These are phyloP conservation scores for Astrothelium macrocarpum DNA, from an alignment of 495 filamentous ascomycete species.

Conservation along the genomic window DNA sequence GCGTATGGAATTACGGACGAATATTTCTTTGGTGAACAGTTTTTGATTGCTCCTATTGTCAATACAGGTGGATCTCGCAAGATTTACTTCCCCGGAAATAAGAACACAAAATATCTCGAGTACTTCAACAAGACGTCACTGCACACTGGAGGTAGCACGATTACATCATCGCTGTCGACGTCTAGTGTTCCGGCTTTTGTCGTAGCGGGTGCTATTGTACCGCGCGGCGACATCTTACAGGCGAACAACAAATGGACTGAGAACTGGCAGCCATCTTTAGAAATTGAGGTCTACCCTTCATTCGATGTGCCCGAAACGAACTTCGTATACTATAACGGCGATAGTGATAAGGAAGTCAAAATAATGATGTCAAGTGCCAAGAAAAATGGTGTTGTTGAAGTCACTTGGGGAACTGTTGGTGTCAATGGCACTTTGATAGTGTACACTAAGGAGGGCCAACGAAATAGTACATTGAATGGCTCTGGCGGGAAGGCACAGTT, in stretches of 20 bases:
- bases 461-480: background rate
- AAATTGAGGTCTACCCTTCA: slow-evolving; percentile 25
- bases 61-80: slow-evolving; percentile 17
- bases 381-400: background rate
- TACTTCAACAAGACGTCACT: slow-evolving; percentile 23
- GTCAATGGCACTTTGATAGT: background rate
- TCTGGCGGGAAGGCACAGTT: background rate
- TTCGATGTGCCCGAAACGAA: background rate
- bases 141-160: slow-evolving; percentile 18
- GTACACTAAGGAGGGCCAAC: background rate
- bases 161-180: slow-evolving; percentile 9
- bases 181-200: slow-evolving; percentile 27
- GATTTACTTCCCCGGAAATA: slow-evolving; percentile 26
- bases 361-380: background rate
- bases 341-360: background rate
- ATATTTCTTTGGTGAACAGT: slow-evolving; percentile 28
- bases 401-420: background rate
- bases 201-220: slow-evolving; percentile 26
- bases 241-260: slow-evolving; percentile 28
- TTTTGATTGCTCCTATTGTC: slow-evolving; percentile 29
- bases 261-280: slow-evolving; percentile 25
- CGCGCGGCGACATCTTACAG: slow-evolving; percentile 24
- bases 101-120: slow-evolving; percentile 18
- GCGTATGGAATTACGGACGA: slow-evolving; percentile 20
- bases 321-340: slow-evolving; percentile 3